phyloP scores from a whole-genome alignment of 2,329 filamentous ascomycete genomes.

The Penicillium sp. region DNA sequence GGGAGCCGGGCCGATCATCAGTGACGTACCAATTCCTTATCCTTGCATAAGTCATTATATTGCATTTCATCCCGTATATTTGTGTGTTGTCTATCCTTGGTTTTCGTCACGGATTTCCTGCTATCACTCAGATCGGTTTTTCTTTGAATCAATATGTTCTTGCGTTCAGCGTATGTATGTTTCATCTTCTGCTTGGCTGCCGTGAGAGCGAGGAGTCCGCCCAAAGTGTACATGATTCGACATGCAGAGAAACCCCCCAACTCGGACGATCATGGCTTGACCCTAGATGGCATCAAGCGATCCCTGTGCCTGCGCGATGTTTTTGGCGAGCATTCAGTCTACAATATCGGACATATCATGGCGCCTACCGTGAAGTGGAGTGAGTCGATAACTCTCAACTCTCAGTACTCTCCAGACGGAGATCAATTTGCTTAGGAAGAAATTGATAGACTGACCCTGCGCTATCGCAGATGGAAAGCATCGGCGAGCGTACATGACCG shows the following conservation, averaged over 20 bases:
- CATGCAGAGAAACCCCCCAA: constrained; percentile 33
- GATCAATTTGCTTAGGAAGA: background rate
- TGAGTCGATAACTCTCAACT: constrained; percentile 10
- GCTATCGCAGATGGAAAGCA: constrained; percentile 18
- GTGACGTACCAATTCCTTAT: background rate
- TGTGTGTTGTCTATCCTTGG: background rate
- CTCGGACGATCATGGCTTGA: constrained; percentile 26
- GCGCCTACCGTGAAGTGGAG: constrained; percentile 27
- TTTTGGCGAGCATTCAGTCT: constrained; percentile 27
- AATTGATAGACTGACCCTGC: constrained; percentile 1
- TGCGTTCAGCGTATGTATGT: constrained; percentile 2
- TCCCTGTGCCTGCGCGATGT: constrained; percentile 32
- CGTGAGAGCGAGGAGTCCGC: constrained; percentile 10
- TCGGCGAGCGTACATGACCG: constrained; percentile 25
- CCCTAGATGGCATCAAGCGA: constrained; percentile 26
- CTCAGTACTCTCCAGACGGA: background rate
- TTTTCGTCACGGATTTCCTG: background rate
- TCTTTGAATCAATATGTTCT: background rate
- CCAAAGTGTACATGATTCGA: constrained; percentile 33
- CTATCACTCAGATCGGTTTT: background rate
- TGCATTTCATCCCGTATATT: background rate
- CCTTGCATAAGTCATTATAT: background rate
- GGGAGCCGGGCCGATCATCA: background rate
- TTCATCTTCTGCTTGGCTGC: background rate
- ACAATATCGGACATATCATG: constrained; percentile 32